phyloP scores from a whole-genome alignment of 768 basidiomycete genomes.

The Rhodocollybia butyracea region DNA sequence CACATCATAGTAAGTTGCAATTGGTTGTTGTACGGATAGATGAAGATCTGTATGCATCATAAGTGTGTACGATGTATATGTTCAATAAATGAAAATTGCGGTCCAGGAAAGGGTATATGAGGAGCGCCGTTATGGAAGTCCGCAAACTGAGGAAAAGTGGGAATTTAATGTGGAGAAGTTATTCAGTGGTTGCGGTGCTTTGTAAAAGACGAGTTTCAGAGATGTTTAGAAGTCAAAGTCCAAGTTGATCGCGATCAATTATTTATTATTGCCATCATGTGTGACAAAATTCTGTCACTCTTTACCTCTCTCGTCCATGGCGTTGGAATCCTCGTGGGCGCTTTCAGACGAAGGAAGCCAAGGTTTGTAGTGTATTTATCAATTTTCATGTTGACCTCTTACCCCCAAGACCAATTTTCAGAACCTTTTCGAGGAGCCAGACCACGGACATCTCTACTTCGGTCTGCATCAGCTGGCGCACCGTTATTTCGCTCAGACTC shows the following conservation, averaged over 20 bases:
- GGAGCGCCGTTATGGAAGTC: background rate
- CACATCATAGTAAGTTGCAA: no score
- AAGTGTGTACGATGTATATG: no score
- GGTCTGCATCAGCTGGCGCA: constrained; percentile 38
- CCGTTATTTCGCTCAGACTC: constrained; percentile 37
- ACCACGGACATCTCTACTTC: constrained; percentile 20
- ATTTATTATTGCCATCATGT: no score
- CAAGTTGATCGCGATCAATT: no score
- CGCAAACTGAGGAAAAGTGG: background rate
- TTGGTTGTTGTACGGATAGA: background rate
- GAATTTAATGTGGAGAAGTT: background rate
- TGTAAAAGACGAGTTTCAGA: no score
- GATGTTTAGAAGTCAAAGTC: no score
- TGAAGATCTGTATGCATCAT: background rate
- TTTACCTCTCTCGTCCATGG: background rate
- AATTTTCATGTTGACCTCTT: background rate
- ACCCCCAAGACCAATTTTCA: background rate
- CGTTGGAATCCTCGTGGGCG: constrained; percentile 3
- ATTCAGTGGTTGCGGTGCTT: no score
- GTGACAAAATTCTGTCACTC: background rate
- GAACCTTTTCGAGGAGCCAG: background rate
- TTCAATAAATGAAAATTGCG: background rate
- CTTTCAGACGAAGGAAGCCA: background rate
- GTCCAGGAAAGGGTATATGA: background rate
- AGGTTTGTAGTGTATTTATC: background rate